Evolutionary conservation across 1,284 basidiomycete genomes (phyloP).

Genomic region (Heimioporus punctisporus): DNA sequence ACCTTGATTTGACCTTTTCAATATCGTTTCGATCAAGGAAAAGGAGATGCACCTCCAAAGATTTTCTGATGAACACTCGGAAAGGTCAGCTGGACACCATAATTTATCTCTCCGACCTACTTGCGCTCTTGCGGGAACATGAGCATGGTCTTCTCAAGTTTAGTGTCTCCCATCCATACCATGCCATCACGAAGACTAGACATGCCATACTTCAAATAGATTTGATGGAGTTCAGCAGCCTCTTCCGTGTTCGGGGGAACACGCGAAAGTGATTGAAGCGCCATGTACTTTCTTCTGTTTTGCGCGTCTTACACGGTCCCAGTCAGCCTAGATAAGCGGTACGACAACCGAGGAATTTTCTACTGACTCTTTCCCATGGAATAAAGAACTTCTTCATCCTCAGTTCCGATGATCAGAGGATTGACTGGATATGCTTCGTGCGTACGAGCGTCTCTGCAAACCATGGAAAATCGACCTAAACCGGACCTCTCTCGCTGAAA

Average conservation of each 20-base stretch:
- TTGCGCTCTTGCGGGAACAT: constrained; percentile 91
- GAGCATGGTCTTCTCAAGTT: constrained; percentile 67
- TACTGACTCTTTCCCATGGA: constrained; percentile 68
- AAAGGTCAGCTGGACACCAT: not conserved
- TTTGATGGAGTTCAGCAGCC: constrained; percentile 66
- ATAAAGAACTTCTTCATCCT: constrained; percentile 66
- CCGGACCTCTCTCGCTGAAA: too few species aligned
- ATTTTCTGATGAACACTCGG: constrained; percentile 78
- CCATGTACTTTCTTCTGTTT: constrained; percentile 51
- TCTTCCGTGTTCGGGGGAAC: constrained; percentile 75
- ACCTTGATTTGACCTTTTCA: constrained; percentile 29
- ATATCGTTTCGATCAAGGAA: not conserved
- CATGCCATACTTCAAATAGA: constrained; percentile 58
- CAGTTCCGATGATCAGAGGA: constrained; percentile 57
- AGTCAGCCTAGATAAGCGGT: constrained; percentile 2
- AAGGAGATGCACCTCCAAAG: constrained; percentile 56
- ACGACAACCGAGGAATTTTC: not conserved
- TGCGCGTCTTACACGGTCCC: constrained; percentile 41
- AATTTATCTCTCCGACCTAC: constrained; percentile 39
- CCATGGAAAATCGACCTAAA: constrained; percentile 79
- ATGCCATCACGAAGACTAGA: constrained; percentile 38
- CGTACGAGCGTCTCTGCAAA: constrained; percentile 73
- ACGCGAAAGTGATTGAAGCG: constrained; percentile 61
- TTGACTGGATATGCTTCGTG: constrained; percentile 70
- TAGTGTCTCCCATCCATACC: constrained; percentile 70